Evolutionary conservation across 129 eudicot genomes (phyloP).

Genomic region (Heracleum sosnowskyi): DNA sequence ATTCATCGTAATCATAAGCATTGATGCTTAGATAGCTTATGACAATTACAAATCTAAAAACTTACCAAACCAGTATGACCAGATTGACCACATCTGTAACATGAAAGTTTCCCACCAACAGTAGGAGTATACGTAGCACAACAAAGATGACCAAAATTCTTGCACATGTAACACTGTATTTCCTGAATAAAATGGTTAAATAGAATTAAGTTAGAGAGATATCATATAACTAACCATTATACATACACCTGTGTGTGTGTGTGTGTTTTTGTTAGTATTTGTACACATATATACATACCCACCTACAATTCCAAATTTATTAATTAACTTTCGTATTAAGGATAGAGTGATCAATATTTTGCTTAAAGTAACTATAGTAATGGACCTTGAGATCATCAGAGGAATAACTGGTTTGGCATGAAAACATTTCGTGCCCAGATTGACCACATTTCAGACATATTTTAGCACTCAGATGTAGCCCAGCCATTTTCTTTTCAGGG

Average conservation of each 20-base stretch:
- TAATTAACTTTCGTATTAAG: not conserved
- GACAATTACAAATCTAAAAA: slow-evolving; percentile 1
- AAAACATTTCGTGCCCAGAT: slow-evolving; percentile 73
- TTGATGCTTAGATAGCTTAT: not conserved
- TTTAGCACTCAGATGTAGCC: slow-evolving; percentile 27
- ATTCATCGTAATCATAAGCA: not conserved
- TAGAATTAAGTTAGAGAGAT: not conserved
- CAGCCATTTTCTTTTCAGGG: slow-evolving; percentile 44
- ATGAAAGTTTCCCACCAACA: slow-evolving; percentile 50
- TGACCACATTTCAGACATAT: slow-evolving; percentile 88
- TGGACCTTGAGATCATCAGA: slow-evolving; percentile 77
- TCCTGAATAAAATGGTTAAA: slow-evolving; percentile 38
- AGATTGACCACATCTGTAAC: slow-evolving; percentile 87
- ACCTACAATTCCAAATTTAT: not conserved
- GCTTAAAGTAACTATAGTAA: not conserved
- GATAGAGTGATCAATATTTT: not conserved
- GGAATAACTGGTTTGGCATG: slow-evolving; percentile 61
- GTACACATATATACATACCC: not conserved
- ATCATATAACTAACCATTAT: not conserved
- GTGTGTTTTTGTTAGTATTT: not conserved
- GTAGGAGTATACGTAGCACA: slow-evolving; percentile 42
- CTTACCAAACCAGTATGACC: slow-evolving; percentile 92
- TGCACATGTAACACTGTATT: slow-evolving; percentile 82
- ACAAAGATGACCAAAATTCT: slow-evolving; percentile 81
- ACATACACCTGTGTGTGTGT: not conserved